These are phyloP conservation scores for Ceriops zippeliana DNA, from an alignment of 345 rosid genomes.

Conservation along the genomic window DNA sequence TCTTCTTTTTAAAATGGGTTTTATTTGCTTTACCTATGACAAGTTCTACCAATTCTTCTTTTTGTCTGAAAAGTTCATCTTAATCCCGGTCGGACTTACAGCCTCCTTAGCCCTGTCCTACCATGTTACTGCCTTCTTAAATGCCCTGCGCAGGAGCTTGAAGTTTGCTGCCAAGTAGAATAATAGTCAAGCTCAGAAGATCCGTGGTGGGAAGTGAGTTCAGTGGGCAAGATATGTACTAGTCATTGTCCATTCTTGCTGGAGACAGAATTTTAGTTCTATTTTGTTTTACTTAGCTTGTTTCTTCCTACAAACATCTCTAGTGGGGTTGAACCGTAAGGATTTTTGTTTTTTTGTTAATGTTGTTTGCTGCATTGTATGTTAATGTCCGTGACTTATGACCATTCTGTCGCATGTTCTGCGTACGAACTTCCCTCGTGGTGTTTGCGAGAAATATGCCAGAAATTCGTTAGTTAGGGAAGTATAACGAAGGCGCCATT, in stretches of 20 bases:
- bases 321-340: too few relatives aligned
- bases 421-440: too few relatives aligned
- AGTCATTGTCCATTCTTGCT: not conserved
- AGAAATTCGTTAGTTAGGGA: too few relatives aligned
- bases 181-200: constrained; percentile 59
- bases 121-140: constrained; percentile 20
- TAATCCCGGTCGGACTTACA: constrained; percentile 9
- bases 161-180: constrained; percentile 79
- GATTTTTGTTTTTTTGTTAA: too few relatives aligned
- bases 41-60: constrained; percentile 14
- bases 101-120: not conserved
- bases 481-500: too few relatives aligned
- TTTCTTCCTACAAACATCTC: too few relatives aligned
- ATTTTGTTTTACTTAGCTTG: too few relatives aligned
- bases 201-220: constrained; percentile 27
- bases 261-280: not conserved
- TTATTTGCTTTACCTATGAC: constrained; percentile 2
- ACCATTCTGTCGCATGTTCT: too few relatives aligned
- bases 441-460: too few relatives aligned
- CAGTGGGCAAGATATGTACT: not conserved
- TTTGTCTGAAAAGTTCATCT: constrained; percentile 16
- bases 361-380: too few relatives aligned
- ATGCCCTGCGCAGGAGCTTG: constrained; percentile 60
- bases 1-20: too few relatives aligned
- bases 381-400: too few relatives aligned